Evolutionary conservation across 2,329 filamentous ascomycete species (phyloP).

Genomic region (Fusarium acutatum): DNA sequence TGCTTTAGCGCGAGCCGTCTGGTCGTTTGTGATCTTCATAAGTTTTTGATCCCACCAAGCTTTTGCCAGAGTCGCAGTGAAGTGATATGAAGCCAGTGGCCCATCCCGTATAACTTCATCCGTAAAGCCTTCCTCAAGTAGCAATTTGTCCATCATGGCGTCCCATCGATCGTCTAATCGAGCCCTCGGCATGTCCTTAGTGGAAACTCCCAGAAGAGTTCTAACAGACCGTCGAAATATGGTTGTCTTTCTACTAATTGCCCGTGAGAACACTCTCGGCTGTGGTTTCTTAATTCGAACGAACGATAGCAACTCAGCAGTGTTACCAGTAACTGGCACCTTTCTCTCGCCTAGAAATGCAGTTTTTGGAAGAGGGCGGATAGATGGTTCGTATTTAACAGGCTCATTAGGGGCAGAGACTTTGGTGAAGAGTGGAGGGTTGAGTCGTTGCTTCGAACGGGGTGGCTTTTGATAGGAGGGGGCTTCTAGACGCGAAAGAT

Average conservation of each 20-base stretch:
- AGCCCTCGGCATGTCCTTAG: conserved; percentile 46
- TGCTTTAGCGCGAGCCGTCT: conserved; percentile 52
- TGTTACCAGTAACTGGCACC: conserved; percentile 65
- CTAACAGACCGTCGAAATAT: conserved; percentile 54
- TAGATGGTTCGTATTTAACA: conserved; percentile 58
- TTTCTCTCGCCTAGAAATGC: conserved; percentile 51
- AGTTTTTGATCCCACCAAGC: conserved; percentile 46
- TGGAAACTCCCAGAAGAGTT: conserved; percentile 50
- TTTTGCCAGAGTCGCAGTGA: conserved; percentile 43
- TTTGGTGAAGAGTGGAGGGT: conserved; percentile 46
- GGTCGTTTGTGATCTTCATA: conserved; percentile 47
- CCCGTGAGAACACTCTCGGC: conserved; percentile 63
- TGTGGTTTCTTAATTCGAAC: conserved; percentile 74
- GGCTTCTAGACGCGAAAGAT: conserved; percentile 29
- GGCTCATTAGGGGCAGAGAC: conserved; percentile 46
- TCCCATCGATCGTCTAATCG: conserved; percentile 62
- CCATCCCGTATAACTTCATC: conserved; percentile 1
- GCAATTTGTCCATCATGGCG: conserved; percentile 43
- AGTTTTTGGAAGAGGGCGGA: conserved; percentile 58
- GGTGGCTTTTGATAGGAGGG: not conserved
- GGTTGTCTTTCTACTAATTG: conserved; percentile 62
- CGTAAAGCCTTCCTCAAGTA: conserved; percentile 25
- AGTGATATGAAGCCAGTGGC: conserved; percentile 41
- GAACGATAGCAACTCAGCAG: conserved; percentile 67
- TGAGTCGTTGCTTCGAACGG: conserved; percentile 21